Conservation (phyloP, 1,284 basidiomycete species). For the Peniophora sp. region DNA sequence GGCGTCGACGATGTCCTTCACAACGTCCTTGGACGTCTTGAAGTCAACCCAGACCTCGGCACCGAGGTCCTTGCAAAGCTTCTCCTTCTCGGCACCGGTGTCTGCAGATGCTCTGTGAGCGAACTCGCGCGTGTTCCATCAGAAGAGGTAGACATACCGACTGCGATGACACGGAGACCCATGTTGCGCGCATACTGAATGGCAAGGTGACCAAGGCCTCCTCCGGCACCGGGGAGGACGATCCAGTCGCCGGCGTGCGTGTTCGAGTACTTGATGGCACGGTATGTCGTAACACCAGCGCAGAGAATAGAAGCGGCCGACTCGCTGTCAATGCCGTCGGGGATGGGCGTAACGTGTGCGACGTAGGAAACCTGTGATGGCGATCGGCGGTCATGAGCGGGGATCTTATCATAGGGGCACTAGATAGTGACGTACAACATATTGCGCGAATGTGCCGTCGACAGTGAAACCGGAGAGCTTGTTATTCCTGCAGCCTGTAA, state of each 20-base stretch:
- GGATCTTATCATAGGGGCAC: background rate
- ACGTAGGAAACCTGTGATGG: constrained; percentile 49
- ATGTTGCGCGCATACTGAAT: constrained; percentile 72
- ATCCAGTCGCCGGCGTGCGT: constrained; percentile 76
- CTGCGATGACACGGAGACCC: constrained; percentile 74
- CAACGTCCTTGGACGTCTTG: constrained; percentile 52
- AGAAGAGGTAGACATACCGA: constrained; percentile 33
- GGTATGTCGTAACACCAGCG: constrained; percentile 77
- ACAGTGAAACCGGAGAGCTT: constrained; percentile 67
- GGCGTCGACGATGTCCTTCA: constrained; percentile 51
- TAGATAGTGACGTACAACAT: constrained; percentile 39
- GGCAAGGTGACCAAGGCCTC: constrained; percentile 66
- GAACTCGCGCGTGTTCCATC: background rate
- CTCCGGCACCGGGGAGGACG: constrained; percentile 70
- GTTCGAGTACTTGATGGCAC: constrained; percentile 72
- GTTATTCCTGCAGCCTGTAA: constrained; percentile 32
- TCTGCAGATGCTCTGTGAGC: constrained; percentile 27
- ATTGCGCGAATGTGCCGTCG: constrained; percentile 83
- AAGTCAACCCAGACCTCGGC: constrained; percentile 81
- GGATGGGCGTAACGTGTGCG: constrained; percentile 70
- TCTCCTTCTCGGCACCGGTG: constrained; percentile 69
- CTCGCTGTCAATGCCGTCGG: constrained; percentile 53
- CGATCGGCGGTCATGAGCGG: constrained; percentile 13
- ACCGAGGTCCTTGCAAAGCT: constrained; percentile 62
- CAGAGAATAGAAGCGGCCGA: constrained; percentile 80